Base-by-base conservation (phyloP, 2,329 filamentous ascomycete genomes). In the Ramichloridium luteum region DNA sequence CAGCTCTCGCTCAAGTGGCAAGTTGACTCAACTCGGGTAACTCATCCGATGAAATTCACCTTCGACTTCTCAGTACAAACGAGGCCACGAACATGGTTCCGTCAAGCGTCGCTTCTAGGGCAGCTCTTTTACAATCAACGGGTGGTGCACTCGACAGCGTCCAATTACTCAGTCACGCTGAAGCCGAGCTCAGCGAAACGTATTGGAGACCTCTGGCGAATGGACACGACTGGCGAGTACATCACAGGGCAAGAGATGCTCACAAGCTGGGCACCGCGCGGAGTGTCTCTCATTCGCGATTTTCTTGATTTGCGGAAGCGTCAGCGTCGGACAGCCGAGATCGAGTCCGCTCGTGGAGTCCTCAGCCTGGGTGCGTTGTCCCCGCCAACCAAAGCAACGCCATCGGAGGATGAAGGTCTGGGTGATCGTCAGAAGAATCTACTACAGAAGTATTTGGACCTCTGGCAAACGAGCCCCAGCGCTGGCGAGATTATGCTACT, bases 231-330 rank as follows among this genome's bases (percentile, higher is more conserved):
- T 37, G 80, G 93, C 48, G 84, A 93, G 54, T 96, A 94, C 51
- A 82, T 98, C 47, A 94, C 93, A 56, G 90, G 90, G 34, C 86
- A 98, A 58, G 90, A 98, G 56, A 70, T 77, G 29, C 65, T 98
- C 23, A 75, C 68, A 2, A 75, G 76, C 35, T 98, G 90, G 90
- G 75, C 77, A 5, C 88, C 90, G 2, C 73, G 90, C 25, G 85
- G 90, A 20, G 81, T 96, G 3, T 92, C 84, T 0, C 62, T 98
- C 1, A 78, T 98, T n/a, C 74, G 77, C 36, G 90, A 98, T 56
- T 93, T 79, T 48, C 78, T 94, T 33, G 59, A 68, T 8, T 71
- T 80, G 4, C 76, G 76, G 38, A 84, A 81, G 57, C 78, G 80
- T 50, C 76, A 76, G 45, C 67, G 71, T 36, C 76, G 85, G 11